Evolutionary conservation across 2,329 filamentous ascomycete species (phyloP).

Genomic region (Aureobasidium mangrovei): DNA sequence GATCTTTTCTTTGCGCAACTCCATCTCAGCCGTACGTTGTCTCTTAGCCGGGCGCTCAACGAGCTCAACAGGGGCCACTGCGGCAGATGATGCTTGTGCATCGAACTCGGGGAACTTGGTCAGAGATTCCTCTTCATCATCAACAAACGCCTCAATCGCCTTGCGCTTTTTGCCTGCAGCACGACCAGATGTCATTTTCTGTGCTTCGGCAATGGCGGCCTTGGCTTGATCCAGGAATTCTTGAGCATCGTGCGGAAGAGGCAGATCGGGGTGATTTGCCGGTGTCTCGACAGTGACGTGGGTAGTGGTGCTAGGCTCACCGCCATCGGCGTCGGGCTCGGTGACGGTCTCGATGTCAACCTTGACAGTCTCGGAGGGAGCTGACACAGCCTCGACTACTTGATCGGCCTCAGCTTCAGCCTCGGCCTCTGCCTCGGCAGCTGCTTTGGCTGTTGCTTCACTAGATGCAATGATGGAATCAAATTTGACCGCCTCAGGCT

Average conservation of each 20-base stretch:
- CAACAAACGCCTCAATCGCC: conserved; percentile 57
- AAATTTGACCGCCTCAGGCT: conserved; percentile 21
- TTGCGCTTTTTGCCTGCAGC: conserved; percentile 55
- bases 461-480: conserved; percentile 16
- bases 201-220: conserved; percentile 72
- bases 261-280: conserved; percentile 54
- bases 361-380: conserved; percentile 44
- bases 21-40: conserved; percentile 63
- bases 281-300: conserved; percentile 71
- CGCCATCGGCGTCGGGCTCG: conserved; percentile 40
- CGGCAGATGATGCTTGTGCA: background rate
- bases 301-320: conserved; percentile 60
- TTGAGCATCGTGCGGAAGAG: conserved; percentile 66
- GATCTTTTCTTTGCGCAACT: conserved; percentile 77
- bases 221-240: conserved; percentile 80
- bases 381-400: conserved; percentile 25
- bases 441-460: conserved; percentile 9
- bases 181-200: conserved; percentile 35
- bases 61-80: conserved; percentile 32
- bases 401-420: conserved; percentile 33
- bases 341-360: conserved; percentile 61
- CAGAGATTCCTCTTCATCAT: conserved; percentile 41
- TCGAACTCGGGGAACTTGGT: conserved; percentile 23
- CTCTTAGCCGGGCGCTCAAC: conserved; percentile 57
- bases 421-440: conserved; percentile 10